Percentiles rank a stretch among this genome's conserved stretches.
phyloP scores from a whole-genome alignment of 345 rosid genomes.

The Laguncularia racemosa region DNA sequence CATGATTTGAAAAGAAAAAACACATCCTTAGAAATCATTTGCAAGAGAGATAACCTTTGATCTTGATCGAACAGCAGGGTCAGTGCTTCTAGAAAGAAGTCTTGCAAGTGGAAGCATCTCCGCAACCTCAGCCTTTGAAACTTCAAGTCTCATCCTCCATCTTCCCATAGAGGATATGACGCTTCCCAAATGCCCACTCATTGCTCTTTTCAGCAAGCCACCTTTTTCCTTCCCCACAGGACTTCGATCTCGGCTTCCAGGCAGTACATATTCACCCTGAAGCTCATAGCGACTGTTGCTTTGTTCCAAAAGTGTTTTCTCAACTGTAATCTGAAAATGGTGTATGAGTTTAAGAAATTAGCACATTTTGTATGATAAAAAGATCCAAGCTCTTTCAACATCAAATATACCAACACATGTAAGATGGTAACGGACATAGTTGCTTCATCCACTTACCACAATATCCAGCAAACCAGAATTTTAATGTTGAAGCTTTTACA shows the following conservation, averaged over 20 bases:
- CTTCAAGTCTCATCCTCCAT: conserved; percentile 99
- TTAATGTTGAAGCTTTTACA: too few species aligned
- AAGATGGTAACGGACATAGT: too few species aligned
- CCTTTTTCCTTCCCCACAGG: conserved; percentile 61
- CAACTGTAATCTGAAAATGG: conserved; percentile 64
- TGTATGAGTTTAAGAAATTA: not conserved
- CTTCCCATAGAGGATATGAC: conserved; percentile 98
- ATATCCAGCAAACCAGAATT: too few species aligned
- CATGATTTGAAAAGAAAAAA: not conserved
- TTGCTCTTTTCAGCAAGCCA: conserved; percentile 79
- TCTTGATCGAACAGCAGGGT: conserved; percentile 94
- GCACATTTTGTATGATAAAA: not conserved
- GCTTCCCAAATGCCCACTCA: conserved; percentile 90
- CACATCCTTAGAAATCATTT: not conserved
- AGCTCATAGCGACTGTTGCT: conserved; percentile 87
- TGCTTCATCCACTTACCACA: too few species aligned
- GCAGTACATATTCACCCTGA: conserved; percentile 98
- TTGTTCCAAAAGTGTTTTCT: conserved; percentile 91
- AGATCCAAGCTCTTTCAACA: too few species aligned
- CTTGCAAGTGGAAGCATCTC: conserved; percentile 99
- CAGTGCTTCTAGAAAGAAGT: conserved; percentile 92
- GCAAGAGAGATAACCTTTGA: conserved; percentile 61
- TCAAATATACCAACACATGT: too few species aligned
- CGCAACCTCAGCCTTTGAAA: conserved; percentile 93
- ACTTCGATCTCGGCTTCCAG: conserved; percentile 86